A percentile compares a stretch with the other conserved stretches of the same genome.
Evolutionary conservation across 108 stramenopile species (phyloP).

Genomic region (Discostella stelligeroides): DNA sequence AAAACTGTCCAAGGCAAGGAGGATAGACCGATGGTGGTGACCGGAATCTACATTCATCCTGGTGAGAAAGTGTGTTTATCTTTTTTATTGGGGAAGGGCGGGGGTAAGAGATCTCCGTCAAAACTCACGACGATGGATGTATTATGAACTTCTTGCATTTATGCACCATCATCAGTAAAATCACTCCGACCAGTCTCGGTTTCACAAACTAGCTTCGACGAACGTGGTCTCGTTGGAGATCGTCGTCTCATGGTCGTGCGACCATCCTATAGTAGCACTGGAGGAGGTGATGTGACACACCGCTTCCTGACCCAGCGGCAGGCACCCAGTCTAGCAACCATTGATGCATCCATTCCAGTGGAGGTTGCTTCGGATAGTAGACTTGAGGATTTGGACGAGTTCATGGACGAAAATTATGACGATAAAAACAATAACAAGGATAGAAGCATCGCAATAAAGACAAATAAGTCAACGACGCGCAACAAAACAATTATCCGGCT

Average conservation of each 20-base stretch:
- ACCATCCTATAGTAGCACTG: conserved; percentile 29
- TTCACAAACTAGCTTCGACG: conserved; percentile 46
- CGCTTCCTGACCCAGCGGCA: conserved; percentile 84
- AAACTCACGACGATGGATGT: not conserved
- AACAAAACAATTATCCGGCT: conserved; percentile 16
- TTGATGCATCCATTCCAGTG: conserved; percentile 33
- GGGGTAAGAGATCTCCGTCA: too few species aligned
- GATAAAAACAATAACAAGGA: too few species aligned
- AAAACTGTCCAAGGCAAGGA: not conserved
- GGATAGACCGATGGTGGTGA: conserved; percentile 8
- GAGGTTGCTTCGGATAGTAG: not conserved
- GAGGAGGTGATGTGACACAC: conserved; percentile 38
- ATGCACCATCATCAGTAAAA: conserved; percentile 63
- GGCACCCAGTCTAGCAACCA: conserved; percentile 66
- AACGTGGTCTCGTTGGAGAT: conserved; percentile 62
- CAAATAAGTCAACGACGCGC: too few species aligned
- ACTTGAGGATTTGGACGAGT: too few species aligned
- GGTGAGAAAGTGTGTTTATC: not conserved
- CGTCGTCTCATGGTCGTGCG: conserved; percentile 78
- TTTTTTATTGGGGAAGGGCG: not conserved
- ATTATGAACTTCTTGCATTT: not conserved
- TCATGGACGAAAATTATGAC: too few species aligned
- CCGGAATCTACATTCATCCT: conserved; percentile 27
- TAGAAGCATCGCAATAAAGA: too few species aligned
- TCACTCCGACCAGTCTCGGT: conserved; percentile 68